Evolutionary conservation across 2,329 filamentous ascomycete genomes (phyloP).

Genomic region (Dendryphion nanum): DNA sequence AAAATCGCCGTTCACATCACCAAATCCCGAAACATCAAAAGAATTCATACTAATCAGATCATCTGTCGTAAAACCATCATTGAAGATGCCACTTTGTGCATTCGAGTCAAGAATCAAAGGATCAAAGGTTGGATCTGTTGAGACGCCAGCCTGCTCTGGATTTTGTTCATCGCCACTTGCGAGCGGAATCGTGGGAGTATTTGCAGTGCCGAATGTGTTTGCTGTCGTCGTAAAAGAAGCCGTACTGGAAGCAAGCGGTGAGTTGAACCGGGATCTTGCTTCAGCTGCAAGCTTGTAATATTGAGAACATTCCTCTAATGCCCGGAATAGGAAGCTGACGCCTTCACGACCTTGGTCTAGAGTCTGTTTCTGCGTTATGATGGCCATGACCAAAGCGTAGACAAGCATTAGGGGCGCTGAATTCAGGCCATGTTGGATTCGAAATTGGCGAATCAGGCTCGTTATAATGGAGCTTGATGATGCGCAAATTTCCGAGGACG

Average conservation of each 20-base stretch:
- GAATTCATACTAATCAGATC: background rate
- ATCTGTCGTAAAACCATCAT: background rate
- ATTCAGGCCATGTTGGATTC: background rate
- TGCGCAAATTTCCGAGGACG: background rate
- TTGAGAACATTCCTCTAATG: background rate
- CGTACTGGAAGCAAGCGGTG: too few relatives aligned
- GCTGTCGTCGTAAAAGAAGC: too few relatives aligned
- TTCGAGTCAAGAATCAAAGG: background rate
- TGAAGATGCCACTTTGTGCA: background rate
- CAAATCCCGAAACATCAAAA: background rate
- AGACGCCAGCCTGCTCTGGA: background rate
- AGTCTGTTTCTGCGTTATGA: background rate
- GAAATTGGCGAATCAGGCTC: background rate
- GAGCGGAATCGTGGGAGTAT: background rate
- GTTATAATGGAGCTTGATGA: background rate
- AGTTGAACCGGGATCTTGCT: background rate
- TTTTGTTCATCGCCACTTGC: background rate
- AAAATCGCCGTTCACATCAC: background rate
- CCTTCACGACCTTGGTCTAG: background rate
- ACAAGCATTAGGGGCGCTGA: background rate
- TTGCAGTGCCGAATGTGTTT: background rate
- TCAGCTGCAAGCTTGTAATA: conserved; percentile 1
- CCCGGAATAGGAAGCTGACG: background rate
- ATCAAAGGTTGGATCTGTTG: background rate
- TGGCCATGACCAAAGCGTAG: conserved; percentile 1